These are phyloP conservation scores for Acacia pycnantha DNA, from an alignment of 331 rosid genomes.

Conservation along the genomic window DNA sequence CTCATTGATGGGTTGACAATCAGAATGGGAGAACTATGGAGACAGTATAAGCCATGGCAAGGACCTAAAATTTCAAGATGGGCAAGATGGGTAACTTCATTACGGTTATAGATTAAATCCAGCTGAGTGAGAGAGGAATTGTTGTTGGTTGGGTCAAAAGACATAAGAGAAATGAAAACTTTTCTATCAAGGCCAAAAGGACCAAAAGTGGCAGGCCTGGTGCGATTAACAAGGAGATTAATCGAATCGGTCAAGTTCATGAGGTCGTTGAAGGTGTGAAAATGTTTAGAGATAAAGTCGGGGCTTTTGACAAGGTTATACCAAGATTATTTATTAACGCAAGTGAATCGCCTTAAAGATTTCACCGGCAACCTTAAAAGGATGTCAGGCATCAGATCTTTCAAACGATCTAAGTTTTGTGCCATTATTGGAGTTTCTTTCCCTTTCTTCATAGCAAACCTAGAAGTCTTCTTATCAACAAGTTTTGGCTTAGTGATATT, in stretches of 20 bases:
- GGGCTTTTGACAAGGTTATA: not conserved
- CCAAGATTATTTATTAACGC: not conserved
- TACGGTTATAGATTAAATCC: not conserved
- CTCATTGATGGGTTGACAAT: slow-evolving; percentile 10
- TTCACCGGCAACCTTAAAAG: not conserved
- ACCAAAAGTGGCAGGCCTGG: not conserved
- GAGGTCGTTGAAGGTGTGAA: not conserved
- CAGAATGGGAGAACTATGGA: not conserved
- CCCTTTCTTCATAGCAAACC: not conserved
- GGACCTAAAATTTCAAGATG: not conserved
- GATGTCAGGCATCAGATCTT: not conserved
- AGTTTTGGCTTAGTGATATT: not conserved
- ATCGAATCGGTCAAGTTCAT: not conserved
- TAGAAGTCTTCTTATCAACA: not conserved
- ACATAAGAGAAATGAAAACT: not conserved
- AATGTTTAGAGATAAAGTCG: not conserved
- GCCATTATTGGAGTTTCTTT: not conserved
- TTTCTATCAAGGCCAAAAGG: not conserved
- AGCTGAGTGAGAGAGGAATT: not conserved
- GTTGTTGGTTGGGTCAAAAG: not conserved
- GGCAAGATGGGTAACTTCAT: not conserved
- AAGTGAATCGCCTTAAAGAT: not conserved
- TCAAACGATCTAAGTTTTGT: not conserved
- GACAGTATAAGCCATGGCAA: slow-evolving; percentile 12
- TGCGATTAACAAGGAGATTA: not conserved